These are phyloP conservation scores for Ustilago curta DNA, from an alignment of 1,284 basidiomycete species.

Conservation along the genomic window DNA sequence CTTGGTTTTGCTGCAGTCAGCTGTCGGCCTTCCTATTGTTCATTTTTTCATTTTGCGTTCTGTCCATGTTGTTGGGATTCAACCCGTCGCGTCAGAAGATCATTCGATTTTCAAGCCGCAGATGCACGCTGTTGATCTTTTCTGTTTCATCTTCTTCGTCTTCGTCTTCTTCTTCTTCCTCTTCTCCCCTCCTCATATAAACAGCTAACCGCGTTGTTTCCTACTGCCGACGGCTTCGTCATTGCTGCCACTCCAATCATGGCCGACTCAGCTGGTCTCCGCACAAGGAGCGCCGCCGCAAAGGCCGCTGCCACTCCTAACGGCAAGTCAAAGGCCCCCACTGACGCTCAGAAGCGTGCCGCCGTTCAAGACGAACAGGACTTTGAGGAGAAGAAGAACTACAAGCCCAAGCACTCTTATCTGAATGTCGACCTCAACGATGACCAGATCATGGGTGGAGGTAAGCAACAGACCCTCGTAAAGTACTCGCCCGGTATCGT, in stretches of 20 bases:
- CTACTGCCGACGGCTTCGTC: background rate
- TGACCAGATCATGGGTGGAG: conserved; percentile 66
- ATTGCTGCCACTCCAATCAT: conserved; percentile 10
- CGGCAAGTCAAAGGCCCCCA: conserved; percentile 29
- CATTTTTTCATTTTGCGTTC: no score
- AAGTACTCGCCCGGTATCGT: conserved; percentile 66
- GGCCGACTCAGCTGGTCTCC: conserved; percentile 51
- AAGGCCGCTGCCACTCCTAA: conserved; percentile 37
- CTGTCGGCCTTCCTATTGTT: no score
- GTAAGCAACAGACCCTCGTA: conserved; percentile 59
- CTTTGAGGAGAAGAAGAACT: conserved; percentile 37
- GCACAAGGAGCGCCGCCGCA: conserved; percentile 42
- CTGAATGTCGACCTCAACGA: conserved; percentile 63
- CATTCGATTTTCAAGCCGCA: no score
- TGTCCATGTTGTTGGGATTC: no score
- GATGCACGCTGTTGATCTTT: background rate
- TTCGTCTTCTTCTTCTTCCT: background rate
- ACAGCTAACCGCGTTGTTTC: background rate
- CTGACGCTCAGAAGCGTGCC: conserved; percentile 36
- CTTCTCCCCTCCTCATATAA: conserved; percentile 1
- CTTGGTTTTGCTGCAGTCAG: no score
- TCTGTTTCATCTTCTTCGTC: no score
- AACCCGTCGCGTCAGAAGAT: no score
- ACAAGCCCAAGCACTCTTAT: conserved; percentile 58
- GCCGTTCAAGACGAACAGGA: conserved; percentile 37